Conservation (phyloP, 176 grass and related monocot genomes). For the Aegilops bicornis region DNA sequence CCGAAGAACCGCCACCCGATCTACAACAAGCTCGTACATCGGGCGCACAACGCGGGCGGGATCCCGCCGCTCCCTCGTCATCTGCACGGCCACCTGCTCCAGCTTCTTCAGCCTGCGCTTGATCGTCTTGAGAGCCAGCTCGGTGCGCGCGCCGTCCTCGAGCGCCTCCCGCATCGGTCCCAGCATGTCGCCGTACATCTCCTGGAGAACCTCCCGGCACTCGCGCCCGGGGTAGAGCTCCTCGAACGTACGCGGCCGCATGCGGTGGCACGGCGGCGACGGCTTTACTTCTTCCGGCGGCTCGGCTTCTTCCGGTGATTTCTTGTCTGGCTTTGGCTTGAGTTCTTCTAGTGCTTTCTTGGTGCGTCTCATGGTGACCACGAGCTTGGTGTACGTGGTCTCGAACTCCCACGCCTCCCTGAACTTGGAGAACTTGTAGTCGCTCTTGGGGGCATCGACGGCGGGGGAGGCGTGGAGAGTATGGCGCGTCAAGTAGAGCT, state of each 20-base stretch:
- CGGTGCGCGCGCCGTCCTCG: neutral
- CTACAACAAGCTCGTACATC: neutral
- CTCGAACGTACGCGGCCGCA: neutral
- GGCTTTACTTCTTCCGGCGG: neutral
- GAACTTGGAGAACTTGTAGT: too few relatives aligned
- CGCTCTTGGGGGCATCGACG: too few relatives aligned
- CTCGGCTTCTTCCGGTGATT: too few relatives aligned
- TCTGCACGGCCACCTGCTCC: neutral
- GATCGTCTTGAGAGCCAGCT: neutral
- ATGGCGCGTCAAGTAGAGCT: too few relatives aligned
- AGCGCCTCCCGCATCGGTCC: neutral
- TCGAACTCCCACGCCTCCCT: too few relatives aligned
- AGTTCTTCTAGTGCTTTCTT: too few relatives aligned
- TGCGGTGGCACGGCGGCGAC: neutral
- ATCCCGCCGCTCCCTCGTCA: neutral
- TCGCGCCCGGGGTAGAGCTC: constrained; percentile 18
- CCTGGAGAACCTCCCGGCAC: neutral
- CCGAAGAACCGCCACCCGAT: neutral
- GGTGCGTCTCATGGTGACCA: too few relatives aligned
- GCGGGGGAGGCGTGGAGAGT: too few relatives aligned
- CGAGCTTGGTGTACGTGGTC: too few relatives aligned
- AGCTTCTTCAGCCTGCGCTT: neutral
- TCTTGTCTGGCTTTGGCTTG: too few relatives aligned
- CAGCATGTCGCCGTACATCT: neutral
- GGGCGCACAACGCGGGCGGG: neutral